Evolutionary conservation across 176 grass and related monocot genomes (phyloP).

Genomic region (Metroxylon sagu): DNA sequence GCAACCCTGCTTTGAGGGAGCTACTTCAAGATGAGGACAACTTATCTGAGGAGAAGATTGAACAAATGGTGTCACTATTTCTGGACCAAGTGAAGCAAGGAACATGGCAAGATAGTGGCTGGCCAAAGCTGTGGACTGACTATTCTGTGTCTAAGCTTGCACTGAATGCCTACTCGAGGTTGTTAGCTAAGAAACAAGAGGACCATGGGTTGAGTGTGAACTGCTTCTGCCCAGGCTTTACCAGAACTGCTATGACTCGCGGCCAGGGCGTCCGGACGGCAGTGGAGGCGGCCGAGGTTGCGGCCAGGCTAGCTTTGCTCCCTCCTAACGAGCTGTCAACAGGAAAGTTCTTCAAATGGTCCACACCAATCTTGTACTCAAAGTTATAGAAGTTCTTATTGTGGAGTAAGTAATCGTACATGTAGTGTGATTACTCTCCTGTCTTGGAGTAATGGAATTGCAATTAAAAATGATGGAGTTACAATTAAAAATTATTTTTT

Average conservation of each 20-base stretch:
- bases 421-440: no score
- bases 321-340: conserved; percentile 50
- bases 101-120: conserved; percentile 54
- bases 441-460: no score
- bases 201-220: conserved; percentile 47
- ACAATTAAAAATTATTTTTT: no score
- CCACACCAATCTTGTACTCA: conserved; percentile 62
- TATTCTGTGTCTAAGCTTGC: conserved; percentile 91
- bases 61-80: conserved; percentile 58
- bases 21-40: conserved; percentile 56
- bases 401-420: no score
- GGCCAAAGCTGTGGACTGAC: conserved; percentile 93
- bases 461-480: no score
- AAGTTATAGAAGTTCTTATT: conserved; percentile 26
- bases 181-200: conserved; percentile 54
- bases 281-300: conserved; percentile 55
- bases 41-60: conserved; percentile 42
- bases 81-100: conserved; percentile 60
- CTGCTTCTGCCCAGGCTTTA: conserved; percentile 94
- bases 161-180: conserved; percentile 72
- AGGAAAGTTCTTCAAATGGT: conserved; percentile 65
- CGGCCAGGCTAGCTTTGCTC: conserved; percentile 32
- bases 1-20: conserved; percentile 23
- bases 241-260: conserved; percentile 70
- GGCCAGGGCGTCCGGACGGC: conserved; percentile 53